Percentiles rank a stretch among this genome's conserved stretches.
phyloP scores from a whole-genome alignment of 2,329 filamentous ascomycete species.

The Aspergillus sp. region DNA sequence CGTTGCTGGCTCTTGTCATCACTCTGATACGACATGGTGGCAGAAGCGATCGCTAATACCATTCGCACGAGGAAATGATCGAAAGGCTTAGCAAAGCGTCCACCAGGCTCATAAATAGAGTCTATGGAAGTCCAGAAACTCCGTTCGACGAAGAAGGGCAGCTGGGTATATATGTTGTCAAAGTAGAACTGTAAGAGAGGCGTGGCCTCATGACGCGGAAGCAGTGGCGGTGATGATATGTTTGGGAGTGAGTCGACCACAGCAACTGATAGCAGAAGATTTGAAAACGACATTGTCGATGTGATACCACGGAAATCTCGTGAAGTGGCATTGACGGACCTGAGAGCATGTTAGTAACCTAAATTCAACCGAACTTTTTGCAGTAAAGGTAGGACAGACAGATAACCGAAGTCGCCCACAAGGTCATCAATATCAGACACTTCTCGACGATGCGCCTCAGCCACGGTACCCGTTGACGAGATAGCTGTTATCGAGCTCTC shows the following conservation, averaged over 20 bases:
- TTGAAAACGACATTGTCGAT: constrained; percentile 85
- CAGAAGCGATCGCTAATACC: constrained; percentile 77
- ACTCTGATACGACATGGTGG: constrained; percentile 61
- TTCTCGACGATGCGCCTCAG: constrained; percentile 52
- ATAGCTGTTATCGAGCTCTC: constrained; percentile 33
- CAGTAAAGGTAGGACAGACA: constrained; percentile 52
- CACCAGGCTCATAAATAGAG: constrained; percentile 67
- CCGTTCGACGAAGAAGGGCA: constrained; percentile 77
- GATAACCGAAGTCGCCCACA: constrained; percentile 86
- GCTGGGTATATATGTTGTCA: constrained; percentile 68
- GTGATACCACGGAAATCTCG: constrained; percentile 87
- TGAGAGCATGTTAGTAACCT: constrained; percentile 31
- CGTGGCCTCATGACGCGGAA: constrained; percentile 61
- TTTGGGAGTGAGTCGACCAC: constrained; percentile 65
- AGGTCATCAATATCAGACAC: constrained; percentile 84
- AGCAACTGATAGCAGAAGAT: constrained; percentile 76
- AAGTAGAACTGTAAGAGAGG: constrained; percentile 76
- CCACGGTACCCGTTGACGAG: constrained; percentile 19
- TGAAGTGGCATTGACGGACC: constrained; percentile 88
- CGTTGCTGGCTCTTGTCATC: constrained; percentile 58
- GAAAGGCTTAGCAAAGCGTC: constrained; percentile 54
- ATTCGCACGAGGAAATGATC: constrained; percentile 86
- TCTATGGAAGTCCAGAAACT: constrained; percentile 71
- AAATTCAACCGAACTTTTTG: neutral
- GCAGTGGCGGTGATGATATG: constrained; percentile 56